These are phyloP conservation scores for Talaromyces sp. DNA, from an alignment of 2,329 filamentous ascomycete species.

Conservation along the genomic window DNA sequence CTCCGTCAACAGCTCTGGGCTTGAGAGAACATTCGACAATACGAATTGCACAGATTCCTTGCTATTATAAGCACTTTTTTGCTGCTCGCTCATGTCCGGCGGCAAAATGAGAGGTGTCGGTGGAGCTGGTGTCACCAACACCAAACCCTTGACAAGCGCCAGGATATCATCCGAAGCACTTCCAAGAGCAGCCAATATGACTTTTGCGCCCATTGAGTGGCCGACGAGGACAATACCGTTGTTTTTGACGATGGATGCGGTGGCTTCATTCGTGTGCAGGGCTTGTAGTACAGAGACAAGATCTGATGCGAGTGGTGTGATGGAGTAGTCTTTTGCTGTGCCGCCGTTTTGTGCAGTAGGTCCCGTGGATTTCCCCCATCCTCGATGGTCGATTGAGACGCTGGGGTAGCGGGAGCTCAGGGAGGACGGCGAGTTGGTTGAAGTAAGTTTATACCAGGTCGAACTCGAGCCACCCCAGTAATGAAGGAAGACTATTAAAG, in stretches of 20 bases:
- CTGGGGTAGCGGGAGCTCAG: constrained; percentile 20
- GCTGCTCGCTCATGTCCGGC: constrained; percentile 30
- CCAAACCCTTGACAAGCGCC: constrained; percentile 24
- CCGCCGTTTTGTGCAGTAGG: constrained; percentile 16
- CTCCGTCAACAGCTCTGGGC: constrained; percentile 10
- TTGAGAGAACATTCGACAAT: constrained; percentile 29
- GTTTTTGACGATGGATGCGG: constrained; percentile 20
- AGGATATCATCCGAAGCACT: constrained; percentile 9
- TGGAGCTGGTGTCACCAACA: constrained; percentile 33
- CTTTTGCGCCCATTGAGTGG: constrained; percentile 40
- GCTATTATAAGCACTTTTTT: constrained; percentile 30
- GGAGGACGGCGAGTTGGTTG: constrained; percentile 16
- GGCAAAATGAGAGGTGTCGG: constrained; percentile 29
- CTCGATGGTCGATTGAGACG: constrained; percentile 31
- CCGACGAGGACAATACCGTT: constrained; percentile 31
- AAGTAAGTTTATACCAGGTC: constrained; percentile 29
- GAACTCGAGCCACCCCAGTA: constrained; percentile 37
- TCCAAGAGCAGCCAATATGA: constrained; percentile 23
- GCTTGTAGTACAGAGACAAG: constrained; percentile 13
- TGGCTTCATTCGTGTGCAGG: constrained; percentile 16
- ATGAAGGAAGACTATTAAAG: constrained; percentile 33
- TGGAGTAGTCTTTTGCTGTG: constrained; percentile 23
- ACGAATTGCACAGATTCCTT: constrained; percentile 28
- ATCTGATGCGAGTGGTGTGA: constrained; percentile 20
- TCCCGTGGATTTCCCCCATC: constrained; percentile 34